Base-by-base conservation (phyloP, 1,139 yeast species). In the Zygoascus sp. region DNA sequence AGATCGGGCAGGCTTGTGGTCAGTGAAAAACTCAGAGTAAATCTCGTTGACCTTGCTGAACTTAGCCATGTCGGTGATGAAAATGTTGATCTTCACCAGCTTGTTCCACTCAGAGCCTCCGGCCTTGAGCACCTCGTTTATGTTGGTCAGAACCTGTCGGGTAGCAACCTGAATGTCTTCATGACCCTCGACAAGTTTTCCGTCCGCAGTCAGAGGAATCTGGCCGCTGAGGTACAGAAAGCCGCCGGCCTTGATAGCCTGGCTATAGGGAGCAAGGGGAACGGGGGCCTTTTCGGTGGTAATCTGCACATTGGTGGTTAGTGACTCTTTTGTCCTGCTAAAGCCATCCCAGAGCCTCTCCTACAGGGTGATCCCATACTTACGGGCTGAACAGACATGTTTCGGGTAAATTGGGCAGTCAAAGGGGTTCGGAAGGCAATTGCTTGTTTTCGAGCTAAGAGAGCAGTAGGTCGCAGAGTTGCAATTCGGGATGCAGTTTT, bases 191-290 rank as follows among this genome's bases (percentile, higher is more conserved):
- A 89, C 80, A 55, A 88, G 83, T 68, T 83, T 81, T 41, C 64
- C 64, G 13, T 83, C 92, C 40, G 92, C 76, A 43, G 94, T 87
- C 73, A 81, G 80, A 51, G 97, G 97, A 53, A 92, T 82, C 72
- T 92, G 98, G 48, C 98, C 98, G 41, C 97, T 88, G 51, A 92
- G 90, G 67, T 85, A 92, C 65, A 92, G 70, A 67, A 88, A 81
- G 49, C 60, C 63, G 22, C 60, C 61, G 50, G 81, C 92, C 72
- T 85, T 89, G 68, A 89, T 78, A 44, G 97, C 97, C 67, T 89
- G 97, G 38, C 95, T 85, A 70, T 90, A 90, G 16, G 95, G 80
- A 47, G 96, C 97, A 44, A 96, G 96, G 54, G 97, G 95, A 52
- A 95, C 88, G 59, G 97, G 97, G 32, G 96, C 96, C 57, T 75